phyloP scores from a whole-genome alignment of 371 early-diverging fungal species.

The Mucor lusitanicus region DNA sequence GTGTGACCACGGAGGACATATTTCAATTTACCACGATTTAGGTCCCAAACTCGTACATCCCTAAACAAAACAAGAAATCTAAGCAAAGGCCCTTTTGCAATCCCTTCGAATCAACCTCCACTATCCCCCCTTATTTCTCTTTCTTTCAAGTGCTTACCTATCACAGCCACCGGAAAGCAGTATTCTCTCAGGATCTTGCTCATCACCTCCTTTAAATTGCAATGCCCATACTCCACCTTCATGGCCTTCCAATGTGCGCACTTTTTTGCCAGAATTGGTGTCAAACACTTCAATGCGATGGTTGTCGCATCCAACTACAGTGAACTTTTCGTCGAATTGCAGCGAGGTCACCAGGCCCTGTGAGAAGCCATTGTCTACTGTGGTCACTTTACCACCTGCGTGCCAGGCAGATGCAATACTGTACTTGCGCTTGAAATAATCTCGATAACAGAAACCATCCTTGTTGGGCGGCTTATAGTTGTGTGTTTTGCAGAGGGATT shows the following conservation, averaged over 20 bases:
- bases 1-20: constrained; percentile 87
- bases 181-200: constrained; percentile 73
- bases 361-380: constrained; percentile 74
- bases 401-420: constrained; percentile 75
- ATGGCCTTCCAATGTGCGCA: constrained; percentile 67
- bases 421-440: constrained; percentile 71
- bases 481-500: constrained; percentile 42
- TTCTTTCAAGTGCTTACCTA: constrained; percentile 39
- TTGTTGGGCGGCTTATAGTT: constrained; percentile 18
- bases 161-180: constrained; percentile 82
- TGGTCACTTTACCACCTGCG: constrained; percentile 65
- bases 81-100: neutral
- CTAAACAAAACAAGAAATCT: constrained; percentile 26
- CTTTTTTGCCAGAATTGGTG: constrained; percentile 63
- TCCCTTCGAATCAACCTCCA: neutral
- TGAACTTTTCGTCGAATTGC: constrained; percentile 83
- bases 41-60: constrained; percentile 89
- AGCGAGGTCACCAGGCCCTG: constrained; percentile 82
- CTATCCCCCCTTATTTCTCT: neutral
- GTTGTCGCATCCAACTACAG: constrained; percentile 86
- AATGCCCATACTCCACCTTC: constrained; percentile 25
- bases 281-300: constrained; percentile 83
- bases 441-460: constrained; percentile 60
- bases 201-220: constrained; percentile 27
- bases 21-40: constrained; percentile 74